Conservation (phyloP, 768 basidiomycete species). For the Phanerochaete carnosa region DNA sequence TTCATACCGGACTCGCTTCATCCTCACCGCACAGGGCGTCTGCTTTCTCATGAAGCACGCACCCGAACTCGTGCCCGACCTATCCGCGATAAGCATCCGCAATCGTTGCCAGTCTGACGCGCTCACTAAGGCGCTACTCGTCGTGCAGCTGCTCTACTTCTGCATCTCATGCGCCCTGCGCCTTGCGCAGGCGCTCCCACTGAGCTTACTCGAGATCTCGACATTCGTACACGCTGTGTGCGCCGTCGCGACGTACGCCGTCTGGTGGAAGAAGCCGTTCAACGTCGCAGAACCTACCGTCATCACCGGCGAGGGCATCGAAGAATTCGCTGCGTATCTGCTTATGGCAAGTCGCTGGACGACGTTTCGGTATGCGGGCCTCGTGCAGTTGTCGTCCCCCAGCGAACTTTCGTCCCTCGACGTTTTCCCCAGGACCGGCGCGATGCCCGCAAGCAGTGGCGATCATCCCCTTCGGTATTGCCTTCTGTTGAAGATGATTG, state of each 20-base stretch:
- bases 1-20: background rate
- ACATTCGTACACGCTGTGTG: slow-evolving; percentile 33
- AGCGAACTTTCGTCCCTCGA: too few species aligned
- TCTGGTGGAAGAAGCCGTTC: slow-evolving; percentile 41
- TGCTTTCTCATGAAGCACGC: slow-evolving; percentile 8
- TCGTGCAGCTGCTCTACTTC: slow-evolving; percentile 34
- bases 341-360: background rate
- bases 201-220: slow-evolving; percentile 32
- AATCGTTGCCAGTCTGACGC: slow-evolving; percentile 32
- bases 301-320: background rate
- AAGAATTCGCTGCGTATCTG: background rate
- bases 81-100: slow-evolving; percentile 20
- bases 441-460: too few species aligned
- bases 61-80: slow-evolving; percentile 9
- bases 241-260: slow-evolving; percentile 26
- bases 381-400: background rate
- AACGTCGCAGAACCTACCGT: slow-evolving; percentile 21
- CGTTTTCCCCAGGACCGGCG: too few species aligned
- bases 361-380: background rate
- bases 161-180: slow-evolving; percentile 26
- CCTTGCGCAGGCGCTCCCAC: slow-evolving; percentile 14
- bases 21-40: slow-evolving; percentile 6
- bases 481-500: too few species aligned
- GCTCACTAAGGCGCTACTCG: slow-evolving; percentile 27
- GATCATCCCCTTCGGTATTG: too few species aligned